Percentiles rank a stretch among this genome's conserved stretches.
Evolutionary conservation across 257 asterid species (phyloP).

Genomic region (Penstemon davidsonii): DNA sequence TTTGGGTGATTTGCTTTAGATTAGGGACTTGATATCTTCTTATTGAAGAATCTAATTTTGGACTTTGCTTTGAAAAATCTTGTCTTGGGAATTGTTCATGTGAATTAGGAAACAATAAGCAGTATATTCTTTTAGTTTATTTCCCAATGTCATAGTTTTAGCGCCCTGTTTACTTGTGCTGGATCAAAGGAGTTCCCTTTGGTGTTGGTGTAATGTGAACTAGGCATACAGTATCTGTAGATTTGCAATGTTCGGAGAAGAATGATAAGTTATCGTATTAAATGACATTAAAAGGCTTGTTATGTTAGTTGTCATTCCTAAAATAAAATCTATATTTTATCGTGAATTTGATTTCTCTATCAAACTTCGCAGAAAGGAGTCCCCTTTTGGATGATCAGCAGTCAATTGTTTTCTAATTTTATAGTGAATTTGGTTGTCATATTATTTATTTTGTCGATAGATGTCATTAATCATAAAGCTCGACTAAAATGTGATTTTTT

Average conservation of each 20-base stretch:
- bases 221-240: no score
- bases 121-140: no score
- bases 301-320: neutral
- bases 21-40: neutral
- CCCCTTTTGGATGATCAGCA: neutral
- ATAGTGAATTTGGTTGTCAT: neutral
- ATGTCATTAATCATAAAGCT: neutral
- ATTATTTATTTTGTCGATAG: neutral
- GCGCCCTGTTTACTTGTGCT: no score
- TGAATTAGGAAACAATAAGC: neutral
- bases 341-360: neutral
- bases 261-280: neutral
- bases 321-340: neutral
- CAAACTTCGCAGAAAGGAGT: no score
- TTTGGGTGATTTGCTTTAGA: neutral
- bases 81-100: neutral
- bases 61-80: neutral
- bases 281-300: neutral
- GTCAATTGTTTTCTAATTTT: neutral
- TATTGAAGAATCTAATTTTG: neutral
- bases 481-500: neutral
- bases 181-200: no score
- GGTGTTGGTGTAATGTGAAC: no score
- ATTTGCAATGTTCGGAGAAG: no score
- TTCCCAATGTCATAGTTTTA: no score